Base-by-base conservation (phyloP, 306 rosid species). In the Vigna reflexopilosa region DNA sequence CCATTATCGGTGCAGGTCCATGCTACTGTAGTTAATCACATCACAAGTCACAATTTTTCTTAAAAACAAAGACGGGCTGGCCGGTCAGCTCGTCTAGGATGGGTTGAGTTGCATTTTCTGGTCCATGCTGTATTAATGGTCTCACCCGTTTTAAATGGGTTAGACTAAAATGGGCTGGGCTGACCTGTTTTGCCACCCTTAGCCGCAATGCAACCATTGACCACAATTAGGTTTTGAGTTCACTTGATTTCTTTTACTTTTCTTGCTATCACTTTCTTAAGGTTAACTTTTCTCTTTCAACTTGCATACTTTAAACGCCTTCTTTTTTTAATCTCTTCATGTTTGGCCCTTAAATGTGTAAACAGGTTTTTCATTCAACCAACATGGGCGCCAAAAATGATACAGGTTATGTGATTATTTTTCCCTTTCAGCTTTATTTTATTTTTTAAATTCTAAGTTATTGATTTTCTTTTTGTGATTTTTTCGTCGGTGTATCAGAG, bases 401-500 rank as follows among this genome's bases (percentile, higher is more conserved):
- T 34, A 16, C 70, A 77, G 85, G 85, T 82, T 82, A 50, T 26
- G 14, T 26, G 1, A 30, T 5, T 62, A 17, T 67, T 74, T 58
- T 50, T n/a, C 4, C 2, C 0, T 73, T 71, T 47, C 48, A 34
- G 4, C 5, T 19, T 30, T 26, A 3, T 49, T 44, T 68, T 42
- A 20, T 12, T 42, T 34, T 12, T 1, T 28, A 44, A 13, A 3
- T 30, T 63, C 15, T 40, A 26, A 62, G 15, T 54, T 64, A 4
- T 47, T 70, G 36, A 77, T 70, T n/a, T 72, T 52, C 11, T 24
- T 9, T 30, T 22, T 10, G 6, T 80, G 9, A 54, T 54, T 75
- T 42, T 68, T 82, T 30, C 1, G 16, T 63, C 28, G 42, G n/a
- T 45, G 44, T 76, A 1, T 20, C 84, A 87, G 93, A 58, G 58